Conservation (phyloP, 1,139 yeast genomes). For the Protomyces inundatus region DNA sequence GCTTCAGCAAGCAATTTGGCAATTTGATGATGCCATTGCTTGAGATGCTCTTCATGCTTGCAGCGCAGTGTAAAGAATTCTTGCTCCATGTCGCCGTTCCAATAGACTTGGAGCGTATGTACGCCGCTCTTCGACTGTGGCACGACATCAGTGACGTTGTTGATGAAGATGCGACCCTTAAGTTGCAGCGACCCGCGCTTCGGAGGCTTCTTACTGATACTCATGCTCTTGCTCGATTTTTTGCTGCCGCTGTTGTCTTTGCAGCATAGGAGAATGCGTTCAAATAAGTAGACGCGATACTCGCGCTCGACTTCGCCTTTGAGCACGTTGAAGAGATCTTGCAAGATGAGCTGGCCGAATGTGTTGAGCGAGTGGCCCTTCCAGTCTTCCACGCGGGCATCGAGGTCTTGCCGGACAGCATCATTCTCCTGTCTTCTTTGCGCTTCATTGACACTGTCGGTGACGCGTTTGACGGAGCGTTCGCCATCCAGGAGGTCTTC, state of each 20-base stretch:
- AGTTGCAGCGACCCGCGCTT: constrained; percentile 37
- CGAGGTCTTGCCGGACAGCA: constrained; percentile 60
- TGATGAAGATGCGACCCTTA: constrained; percentile 44
- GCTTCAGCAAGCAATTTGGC: constrained; percentile 18
- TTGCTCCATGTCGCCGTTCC: constrained; percentile 31
- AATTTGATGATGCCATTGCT: constrained; percentile 33
- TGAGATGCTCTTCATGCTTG: constrained; percentile 33
- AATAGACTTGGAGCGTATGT: constrained; percentile 32
- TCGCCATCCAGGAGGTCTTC: constrained; percentile 67
- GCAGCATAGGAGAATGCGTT: constrained; percentile 77
- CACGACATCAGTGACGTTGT: constrained; percentile 40
- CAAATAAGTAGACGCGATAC: constrained; percentile 83
- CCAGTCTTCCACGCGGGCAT: constrained; percentile 81
- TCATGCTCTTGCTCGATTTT: constrained; percentile 25
- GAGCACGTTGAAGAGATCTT: constrained; percentile 70
- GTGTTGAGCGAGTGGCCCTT: constrained; percentile 78
- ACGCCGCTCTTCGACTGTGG: constrained; percentile 26
- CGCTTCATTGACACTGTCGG: constrained; percentile 87
- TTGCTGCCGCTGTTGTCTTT: constrained; percentile 42
- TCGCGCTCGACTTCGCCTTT: constrained; percentile 76
- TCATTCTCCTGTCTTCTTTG: constrained; percentile 88
- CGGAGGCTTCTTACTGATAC: constrained; percentile 28
- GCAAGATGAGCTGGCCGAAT: constrained; percentile 79
- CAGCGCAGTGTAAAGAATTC: constrained; percentile 32
- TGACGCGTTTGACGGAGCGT: constrained; percentile 64